Evolutionary conservation across 768 basidiomycete species (phyloP).

Genomic region (Terana coerulea): DNA sequence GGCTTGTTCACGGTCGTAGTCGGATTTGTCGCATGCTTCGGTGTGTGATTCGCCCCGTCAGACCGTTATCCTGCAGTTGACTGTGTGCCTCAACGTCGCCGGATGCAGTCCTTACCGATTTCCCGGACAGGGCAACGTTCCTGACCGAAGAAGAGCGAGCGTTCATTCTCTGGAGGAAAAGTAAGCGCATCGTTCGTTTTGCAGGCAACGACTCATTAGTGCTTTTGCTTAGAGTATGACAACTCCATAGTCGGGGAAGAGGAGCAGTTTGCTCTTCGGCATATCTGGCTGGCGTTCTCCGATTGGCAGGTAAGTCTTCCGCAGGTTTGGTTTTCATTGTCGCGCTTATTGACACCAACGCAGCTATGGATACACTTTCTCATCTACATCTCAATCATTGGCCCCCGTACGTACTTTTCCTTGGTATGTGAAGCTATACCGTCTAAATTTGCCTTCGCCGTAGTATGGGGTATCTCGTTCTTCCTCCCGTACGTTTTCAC

Average conservation of each 20-base stretch:
- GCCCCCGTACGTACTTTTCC: constrained; percentile 7
- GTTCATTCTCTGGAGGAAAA: constrained; percentile 39
- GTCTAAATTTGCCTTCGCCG: not conserved
- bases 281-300: constrained; percentile 46
- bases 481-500: constrained; percentile 37
- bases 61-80: too few species aligned
- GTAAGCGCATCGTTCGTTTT: constrained; percentile 30
- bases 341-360: not conserved
- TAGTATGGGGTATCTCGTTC: constrained; percentile 67
- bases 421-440: not conserved
- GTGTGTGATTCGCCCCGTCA: not conserved
- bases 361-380: constrained; percentile 51
- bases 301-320: constrained; percentile 65
- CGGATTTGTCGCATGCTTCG: constrained; percentile 49
- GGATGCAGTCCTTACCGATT: constrained; percentile 48
- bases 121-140: constrained; percentile 54
- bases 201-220: not conserved
- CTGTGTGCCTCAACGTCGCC: too few species aligned
- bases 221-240: constrained; percentile 41
- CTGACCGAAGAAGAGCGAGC: constrained; percentile 56
- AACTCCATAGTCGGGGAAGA: constrained; percentile 57
- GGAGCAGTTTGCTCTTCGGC: constrained; percentile 51
- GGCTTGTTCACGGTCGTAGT: constrained; percentile 58
- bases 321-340: not conserved
- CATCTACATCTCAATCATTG: constrained; percentile 54